Conservation (phyloP, 2,329 filamentous ascomycete genomes). For the Corinectria fuckeliana region DNA sequence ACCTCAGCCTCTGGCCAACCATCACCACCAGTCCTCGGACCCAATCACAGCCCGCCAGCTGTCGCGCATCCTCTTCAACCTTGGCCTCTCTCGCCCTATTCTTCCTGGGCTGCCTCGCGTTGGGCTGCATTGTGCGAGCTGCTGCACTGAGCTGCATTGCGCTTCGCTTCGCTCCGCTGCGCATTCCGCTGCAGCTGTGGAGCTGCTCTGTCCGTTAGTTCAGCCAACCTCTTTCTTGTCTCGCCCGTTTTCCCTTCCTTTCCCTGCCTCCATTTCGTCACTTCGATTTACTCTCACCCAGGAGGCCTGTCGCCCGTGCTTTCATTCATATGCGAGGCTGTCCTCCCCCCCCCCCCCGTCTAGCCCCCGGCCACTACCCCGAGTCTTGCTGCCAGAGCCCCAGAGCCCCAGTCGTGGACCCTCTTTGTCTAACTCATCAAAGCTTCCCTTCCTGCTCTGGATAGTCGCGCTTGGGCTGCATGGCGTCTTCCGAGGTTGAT, state of each 20-base stretch:
- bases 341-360: slow-evolving; percentile 27
- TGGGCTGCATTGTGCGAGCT: slow-evolving; percentile 37
- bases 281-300: slow-evolving; percentile 19
- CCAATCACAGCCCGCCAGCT: slow-evolving; percentile 48
- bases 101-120: slow-evolving; percentile 35
- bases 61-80: slow-evolving; percentile 39
- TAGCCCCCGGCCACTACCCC: slow-evolving; percentile 28
- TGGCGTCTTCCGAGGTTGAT: slow-evolving; percentile 97
- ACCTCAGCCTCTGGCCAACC: slow-evolving; percentile 25
- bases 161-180: slow-evolving; percentile 31
- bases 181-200: slow-evolving; percentile 35
- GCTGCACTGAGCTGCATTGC: slow-evolving; percentile 32
- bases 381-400: slow-evolving; percentile 23
- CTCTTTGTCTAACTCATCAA: slow-evolving; percentile 24
- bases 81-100: slow-evolving; percentile 29
- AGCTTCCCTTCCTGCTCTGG: slow-evolving; percentile 14
- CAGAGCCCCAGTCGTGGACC: slow-evolving; percentile 30
- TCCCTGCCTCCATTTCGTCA: slow-evolving; percentile 33
- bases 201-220: slow-evolving; percentile 34
- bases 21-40: slow-evolving; percentile 30
- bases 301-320: slow-evolving; percentile 36
- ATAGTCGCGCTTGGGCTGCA: slow-evolving; percentile 49
- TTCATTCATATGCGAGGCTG: slow-evolving; percentile 41
- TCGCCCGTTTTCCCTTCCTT: slow-evolving; percentile 26
- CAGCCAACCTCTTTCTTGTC: slow-evolving; percentile 35